A percentile compares a stretch with the other conserved stretches of the same genome.
Evolutionary conservation across 345 rosid species (phyloP).

Genomic region (Hibiscus tridactylites): DNA sequence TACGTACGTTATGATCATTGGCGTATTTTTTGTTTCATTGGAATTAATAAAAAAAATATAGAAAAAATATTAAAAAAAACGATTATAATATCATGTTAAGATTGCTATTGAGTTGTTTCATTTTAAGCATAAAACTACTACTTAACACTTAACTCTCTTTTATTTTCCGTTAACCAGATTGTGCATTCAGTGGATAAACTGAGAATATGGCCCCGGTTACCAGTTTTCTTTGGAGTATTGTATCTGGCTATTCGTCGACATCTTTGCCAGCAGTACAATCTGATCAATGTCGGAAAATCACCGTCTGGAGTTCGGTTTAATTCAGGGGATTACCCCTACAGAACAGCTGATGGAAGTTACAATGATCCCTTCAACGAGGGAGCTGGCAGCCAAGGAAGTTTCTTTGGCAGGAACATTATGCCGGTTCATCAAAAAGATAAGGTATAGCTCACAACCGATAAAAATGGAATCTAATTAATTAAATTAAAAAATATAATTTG

Average conservation of each 20-base stretch:
- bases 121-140: not conserved
- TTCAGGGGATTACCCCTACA: conserved; percentile 39
- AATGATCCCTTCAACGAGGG: conserved; percentile 45
- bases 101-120: not conserved
- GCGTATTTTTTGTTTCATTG: no score
- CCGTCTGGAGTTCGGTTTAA: conserved; percentile 35
- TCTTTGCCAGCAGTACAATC: conserved; percentile 47
- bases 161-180: conserved; percentile 21
- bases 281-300: conserved; percentile 43
- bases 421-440: conserved; percentile 23
- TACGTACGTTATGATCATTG: no score
- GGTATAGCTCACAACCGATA: conserved; percentile 6
- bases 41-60: no score
- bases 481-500: no score
- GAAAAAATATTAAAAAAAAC: no score
- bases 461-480: no score
- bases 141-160: not conserved
- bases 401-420: conserved; percentile 47
- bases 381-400: conserved; percentile 39
- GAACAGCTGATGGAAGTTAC: conserved; percentile 41
- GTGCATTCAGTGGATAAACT: conserved; percentile 39
- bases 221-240: conserved; percentile 39
- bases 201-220: conserved; percentile 43
- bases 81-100: no score
- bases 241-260: conserved; percentile 42